phyloP scores from a whole-genome alignment of 768 basidiomycete genomes.

The Rhodotorula taiwanensis region DNA sequence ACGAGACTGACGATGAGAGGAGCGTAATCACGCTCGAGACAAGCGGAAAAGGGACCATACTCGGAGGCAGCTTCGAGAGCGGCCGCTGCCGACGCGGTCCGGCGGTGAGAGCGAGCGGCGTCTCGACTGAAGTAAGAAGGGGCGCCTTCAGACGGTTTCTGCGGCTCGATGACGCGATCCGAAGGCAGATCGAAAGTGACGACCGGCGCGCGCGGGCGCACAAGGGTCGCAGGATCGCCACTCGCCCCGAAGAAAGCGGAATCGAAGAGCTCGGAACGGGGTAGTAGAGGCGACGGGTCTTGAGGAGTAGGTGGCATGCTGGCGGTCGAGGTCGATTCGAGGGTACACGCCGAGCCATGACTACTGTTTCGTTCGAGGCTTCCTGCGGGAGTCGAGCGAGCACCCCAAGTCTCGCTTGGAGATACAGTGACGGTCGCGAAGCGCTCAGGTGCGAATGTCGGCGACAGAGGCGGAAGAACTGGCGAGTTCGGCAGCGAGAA shows the following conservation, averaged over 20 bases:
- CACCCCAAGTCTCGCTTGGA: too few species aligned
- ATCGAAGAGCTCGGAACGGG: not conserved
- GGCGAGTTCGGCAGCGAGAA: not conserved
- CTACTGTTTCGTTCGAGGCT: not conserved
- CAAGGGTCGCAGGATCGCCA: not conserved
- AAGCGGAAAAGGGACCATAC: too few species aligned
- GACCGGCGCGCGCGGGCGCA: not conserved
- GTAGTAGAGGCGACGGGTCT: too few species aligned
- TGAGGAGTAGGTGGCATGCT: not conserved
- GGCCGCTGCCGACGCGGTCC: too few species aligned
- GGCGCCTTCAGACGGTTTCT: not conserved
- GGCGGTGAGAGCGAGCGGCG: too few species aligned
- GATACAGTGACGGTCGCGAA: not conserved
- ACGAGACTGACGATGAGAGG: too few species aligned
- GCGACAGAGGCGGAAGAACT: not conserved
- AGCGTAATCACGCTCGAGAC: too few species aligned
- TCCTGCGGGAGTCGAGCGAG: not conserved
- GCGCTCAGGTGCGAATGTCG: not conserved
- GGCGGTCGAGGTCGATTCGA: not conserved
- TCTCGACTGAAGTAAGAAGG: too few species aligned
- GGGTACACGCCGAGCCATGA: not conserved
- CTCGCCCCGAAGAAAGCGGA: not conserved
- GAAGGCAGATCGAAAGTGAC: constrained; percentile 16
- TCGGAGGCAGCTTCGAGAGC: too few species aligned
- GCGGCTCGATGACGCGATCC: too few species aligned